Conservation (phyloP, 495 filamentous ascomycete genomes). For the Aspergillus incahuasiensis region DNA sequence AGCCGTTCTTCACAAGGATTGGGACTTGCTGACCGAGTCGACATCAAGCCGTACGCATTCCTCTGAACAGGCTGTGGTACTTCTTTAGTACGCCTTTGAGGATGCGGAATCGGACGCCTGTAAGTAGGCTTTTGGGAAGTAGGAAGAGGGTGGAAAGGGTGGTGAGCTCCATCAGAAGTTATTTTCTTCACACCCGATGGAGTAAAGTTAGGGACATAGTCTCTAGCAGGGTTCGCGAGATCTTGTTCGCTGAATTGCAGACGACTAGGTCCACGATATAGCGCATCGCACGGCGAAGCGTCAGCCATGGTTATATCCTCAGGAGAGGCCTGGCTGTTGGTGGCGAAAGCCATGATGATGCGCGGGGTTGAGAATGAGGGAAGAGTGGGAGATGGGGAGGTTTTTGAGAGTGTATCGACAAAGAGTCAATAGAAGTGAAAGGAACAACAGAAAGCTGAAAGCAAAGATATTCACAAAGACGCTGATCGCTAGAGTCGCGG, state of each 20-base stretch:
- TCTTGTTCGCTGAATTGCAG: neutral
- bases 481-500: slow-evolving; percentile 11
- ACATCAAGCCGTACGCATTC: too few species aligned
- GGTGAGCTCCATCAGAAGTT: neutral
- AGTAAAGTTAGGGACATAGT: neutral
- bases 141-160: neutral
- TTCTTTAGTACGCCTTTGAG: too few species aligned
- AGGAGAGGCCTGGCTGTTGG: neutral
- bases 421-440: neutral
- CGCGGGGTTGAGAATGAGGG: neutral
- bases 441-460: neutral
- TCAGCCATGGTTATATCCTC: slow-evolving; percentile 18
- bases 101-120: neutral
- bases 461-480: slow-evolving; percentile 12
- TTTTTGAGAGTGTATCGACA: neutral
- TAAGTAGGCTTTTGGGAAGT: neutral
- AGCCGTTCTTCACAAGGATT: too few species aligned
- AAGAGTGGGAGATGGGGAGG: neutral
- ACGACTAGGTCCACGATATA: neutral
- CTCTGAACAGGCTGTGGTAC: too few species aligned
- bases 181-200: neutral
- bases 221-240: slow-evolving; percentile 7
- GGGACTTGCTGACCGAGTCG: too few species aligned
- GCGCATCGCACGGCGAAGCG: neutral
- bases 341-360: neutral